Conservation (phyloP, 2,329 filamentous ascomycete species). For the Oidium heveae region DNA sequence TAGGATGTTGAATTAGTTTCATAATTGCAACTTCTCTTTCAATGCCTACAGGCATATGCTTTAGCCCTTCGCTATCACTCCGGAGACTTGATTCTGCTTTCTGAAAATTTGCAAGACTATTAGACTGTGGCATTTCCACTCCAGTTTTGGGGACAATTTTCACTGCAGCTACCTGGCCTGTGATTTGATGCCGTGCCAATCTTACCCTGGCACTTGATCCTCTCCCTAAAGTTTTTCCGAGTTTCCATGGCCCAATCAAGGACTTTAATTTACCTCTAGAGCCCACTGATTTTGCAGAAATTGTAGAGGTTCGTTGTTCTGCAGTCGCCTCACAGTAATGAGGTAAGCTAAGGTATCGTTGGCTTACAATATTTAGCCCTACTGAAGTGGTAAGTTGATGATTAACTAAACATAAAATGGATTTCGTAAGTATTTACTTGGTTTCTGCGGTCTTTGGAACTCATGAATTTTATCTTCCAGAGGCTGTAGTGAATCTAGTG, state of each 20-base stretch:
- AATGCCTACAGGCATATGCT: constrained; percentile 62
- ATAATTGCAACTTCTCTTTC: constrained; percentile 92
- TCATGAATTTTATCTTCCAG: not conserved
- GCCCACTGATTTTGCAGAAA: constrained; percentile 16
- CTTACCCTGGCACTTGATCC: constrained; percentile 77
- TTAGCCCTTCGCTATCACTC: constrained; percentile 30
- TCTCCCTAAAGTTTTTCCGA: constrained; percentile 71
- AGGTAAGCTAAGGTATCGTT: constrained; percentile 14
- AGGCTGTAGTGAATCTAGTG: too few species aligned
- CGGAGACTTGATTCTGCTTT: constrained; percentile 37
- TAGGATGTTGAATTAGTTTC: constrained; percentile 83
- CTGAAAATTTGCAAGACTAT: constrained; percentile 65
- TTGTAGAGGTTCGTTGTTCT: constrained; percentile 17
- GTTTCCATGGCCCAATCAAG: constrained; percentile 78
- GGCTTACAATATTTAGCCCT: constrained; percentile 6
- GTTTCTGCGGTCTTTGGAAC: not conserved
- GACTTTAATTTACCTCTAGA: constrained; percentile 25
- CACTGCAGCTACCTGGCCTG: constrained; percentile 63
- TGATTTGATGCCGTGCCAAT: constrained; percentile 54
- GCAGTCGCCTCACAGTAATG: constrained; percentile 12
- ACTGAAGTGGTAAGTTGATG: constrained; percentile 2
- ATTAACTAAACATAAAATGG: not conserved
- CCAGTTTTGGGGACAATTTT: constrained; percentile 82
- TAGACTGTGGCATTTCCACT: constrained; percentile 57
- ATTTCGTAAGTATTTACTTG: not conserved